Evolutionary conservation across 2,329 filamentous ascomycete genomes (phyloP).

Genomic region (Ophiostoma sp.): DNA sequence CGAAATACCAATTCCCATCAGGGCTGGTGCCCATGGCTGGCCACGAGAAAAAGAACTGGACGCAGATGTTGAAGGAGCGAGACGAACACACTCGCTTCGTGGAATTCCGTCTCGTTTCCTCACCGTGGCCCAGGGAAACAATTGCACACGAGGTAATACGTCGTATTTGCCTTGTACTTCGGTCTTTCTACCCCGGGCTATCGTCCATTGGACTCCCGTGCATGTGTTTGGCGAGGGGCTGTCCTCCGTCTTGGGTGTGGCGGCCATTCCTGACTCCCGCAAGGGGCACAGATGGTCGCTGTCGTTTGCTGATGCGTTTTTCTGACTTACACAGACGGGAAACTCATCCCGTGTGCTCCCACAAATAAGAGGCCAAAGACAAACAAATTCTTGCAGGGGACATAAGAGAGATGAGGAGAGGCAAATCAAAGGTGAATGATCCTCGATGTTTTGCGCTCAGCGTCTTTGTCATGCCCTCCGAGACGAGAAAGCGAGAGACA

Average conservation of each 20-base stretch:
- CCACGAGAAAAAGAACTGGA: background rate
- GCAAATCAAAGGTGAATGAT: background rate
- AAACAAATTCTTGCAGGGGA: background rate
- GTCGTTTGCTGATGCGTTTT: background rate
- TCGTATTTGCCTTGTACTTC: background rate
- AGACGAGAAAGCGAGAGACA: background rate
- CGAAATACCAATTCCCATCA: background rate
- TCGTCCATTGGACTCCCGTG: background rate
- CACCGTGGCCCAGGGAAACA: background rate
- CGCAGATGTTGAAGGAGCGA: no score
- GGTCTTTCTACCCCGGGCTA: background rate
- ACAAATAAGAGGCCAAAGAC: background rate
- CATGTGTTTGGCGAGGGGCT: background rate
- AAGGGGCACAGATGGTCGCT: background rate
- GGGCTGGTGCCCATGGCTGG: background rate
- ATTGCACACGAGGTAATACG: background rate
- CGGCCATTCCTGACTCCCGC: background rate
- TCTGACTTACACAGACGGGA: conserved; percentile 10
- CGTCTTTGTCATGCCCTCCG: background rate
- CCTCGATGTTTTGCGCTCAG: background rate
- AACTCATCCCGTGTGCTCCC: background rate
- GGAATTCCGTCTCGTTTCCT: background rate
- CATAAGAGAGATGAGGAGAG: background rate
- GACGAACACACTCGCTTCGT: background rate
- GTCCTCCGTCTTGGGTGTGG: background rate